Conservation (phyloP, 441 rosid genomes). For the Erodium chrysanthum region DNA sequence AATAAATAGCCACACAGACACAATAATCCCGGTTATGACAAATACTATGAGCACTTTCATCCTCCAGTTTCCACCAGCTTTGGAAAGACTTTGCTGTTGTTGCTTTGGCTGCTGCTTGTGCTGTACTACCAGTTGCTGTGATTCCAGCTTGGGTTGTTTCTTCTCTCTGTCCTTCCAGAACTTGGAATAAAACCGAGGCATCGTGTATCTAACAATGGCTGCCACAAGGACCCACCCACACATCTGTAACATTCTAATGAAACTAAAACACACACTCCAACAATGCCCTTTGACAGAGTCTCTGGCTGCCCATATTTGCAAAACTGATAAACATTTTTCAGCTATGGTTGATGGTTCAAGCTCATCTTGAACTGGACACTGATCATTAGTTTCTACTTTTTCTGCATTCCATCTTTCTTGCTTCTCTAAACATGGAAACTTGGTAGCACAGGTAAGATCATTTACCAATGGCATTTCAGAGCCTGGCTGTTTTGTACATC, state of each 20-base stretch:
- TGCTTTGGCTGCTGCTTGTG: slow-evolving; percentile 40
- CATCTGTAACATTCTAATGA: slow-evolving; percentile 23
- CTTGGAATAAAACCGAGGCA: slow-evolving; percentile 31
- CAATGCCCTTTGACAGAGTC: slow-evolving; percentile 23
- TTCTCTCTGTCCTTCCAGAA: slow-evolving; percentile 27
- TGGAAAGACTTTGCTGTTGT: slow-evolving; percentile 43
- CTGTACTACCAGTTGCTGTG: slow-evolving; percentile 16
- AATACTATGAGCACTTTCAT: slow-evolving; percentile 48
- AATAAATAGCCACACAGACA: slow-evolving; percentile 62
- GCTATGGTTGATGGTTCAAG: slow-evolving; percentile 20
- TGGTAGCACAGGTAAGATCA: slow-evolving; percentile 36
- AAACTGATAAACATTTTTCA: slow-evolving; percentile 19
- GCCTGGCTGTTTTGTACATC: slow-evolving; percentile 32
- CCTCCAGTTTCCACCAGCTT: slow-evolving; percentile 67
- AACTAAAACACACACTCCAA: slow-evolving; percentile 24
- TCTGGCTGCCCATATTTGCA: slow-evolving; percentile 19
- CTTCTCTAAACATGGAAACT: slow-evolving; percentile 28
- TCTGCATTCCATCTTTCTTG: slow-evolving; percentile 28
- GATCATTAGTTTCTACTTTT: slow-evolving; percentile 26
- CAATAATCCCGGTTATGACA: slow-evolving; percentile 43
- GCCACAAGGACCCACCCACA: slow-evolving; percentile 51
- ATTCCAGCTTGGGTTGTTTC: slow-evolving; percentile 26
- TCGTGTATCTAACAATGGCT: slow-evolving; percentile 30
- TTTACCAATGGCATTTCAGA: slow-evolving; percentile 21
- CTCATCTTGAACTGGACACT: slow-evolving; percentile 37